phyloP scores from a whole-genome alignment of 768 basidiomycete species.

The Kwoniella pini region DNA sequence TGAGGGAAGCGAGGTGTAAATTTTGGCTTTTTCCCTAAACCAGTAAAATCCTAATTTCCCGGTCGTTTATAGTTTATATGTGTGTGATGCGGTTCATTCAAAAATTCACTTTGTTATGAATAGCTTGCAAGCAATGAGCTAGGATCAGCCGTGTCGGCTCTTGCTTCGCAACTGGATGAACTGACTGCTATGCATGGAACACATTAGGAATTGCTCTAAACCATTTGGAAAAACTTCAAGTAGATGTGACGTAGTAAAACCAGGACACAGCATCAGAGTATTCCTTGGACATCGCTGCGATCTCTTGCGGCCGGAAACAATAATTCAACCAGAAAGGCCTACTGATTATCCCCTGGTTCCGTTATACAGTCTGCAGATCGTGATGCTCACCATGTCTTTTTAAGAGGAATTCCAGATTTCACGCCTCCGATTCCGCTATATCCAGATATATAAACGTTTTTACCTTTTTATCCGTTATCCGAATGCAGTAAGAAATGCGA shows the following conservation, averaged over 20 bases:
- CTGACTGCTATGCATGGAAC: not conserved
- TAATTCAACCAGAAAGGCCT: not conserved
- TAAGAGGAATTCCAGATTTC: conserved; percentile 7
- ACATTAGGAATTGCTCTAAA: not conserved
- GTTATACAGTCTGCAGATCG: too few relatives aligned
- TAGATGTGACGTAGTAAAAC: too few relatives aligned
- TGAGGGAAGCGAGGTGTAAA: conserved; percentile 9
- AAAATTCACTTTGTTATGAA: not conserved
- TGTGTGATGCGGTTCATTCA: not conserved
- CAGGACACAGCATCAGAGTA: too few relatives aligned
- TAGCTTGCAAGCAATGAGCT: too few relatives aligned
- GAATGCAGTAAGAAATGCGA: not conserved
- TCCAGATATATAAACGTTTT: not conserved
- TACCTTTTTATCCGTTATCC: not conserved
- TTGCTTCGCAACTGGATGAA: too few relatives aligned
- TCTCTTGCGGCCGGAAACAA: not conserved
- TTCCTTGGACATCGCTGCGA: not conserved
- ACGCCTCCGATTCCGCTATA: not conserved
- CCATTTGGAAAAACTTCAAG: too few relatives aligned
- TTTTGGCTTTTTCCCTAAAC: conserved; percentile 6
- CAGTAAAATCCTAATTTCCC: conserved; percentile 7
- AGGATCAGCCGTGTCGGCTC: too few relatives aligned
- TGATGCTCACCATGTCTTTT: too few relatives aligned
- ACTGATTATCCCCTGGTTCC: not conserved
- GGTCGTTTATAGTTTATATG: not conserved